Percentiles rank a stretch among this genome's conserved stretches.
Evolutionary conservation across 1,139 yeast species (phyloP).

Genomic region (Zygoascus hellenicus): DNA sequence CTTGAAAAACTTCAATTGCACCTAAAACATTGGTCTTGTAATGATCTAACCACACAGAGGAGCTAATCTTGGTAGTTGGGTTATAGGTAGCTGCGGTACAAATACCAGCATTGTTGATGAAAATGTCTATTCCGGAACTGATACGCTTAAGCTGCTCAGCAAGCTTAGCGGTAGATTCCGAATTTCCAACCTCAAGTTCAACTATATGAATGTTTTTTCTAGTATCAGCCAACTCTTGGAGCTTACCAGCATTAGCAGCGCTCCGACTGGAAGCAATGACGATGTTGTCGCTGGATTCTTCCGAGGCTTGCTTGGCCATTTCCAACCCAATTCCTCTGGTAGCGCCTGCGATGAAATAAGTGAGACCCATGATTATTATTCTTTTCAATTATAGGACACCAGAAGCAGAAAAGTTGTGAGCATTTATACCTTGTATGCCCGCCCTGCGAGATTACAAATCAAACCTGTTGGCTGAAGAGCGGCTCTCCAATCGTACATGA

Average conservation of each 20-base stretch:
- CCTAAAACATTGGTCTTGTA: conserved; percentile 33
- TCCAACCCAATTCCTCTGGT: conserved; percentile 36
- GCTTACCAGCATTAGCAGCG: conserved; percentile 11
- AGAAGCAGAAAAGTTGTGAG: no score
- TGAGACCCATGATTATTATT: neutral
- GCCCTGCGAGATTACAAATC: neutral
- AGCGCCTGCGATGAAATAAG: conserved; percentile 30
- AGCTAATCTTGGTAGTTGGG: conserved; percentile 14
- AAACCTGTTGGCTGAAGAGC: neutral
- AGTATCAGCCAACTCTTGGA: conserved; percentile 15
- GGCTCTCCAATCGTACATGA: neutral
- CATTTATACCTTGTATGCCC: neutral
- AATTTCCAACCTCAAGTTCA: conserved; percentile 25
- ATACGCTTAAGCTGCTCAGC: conserved; percentile 22
- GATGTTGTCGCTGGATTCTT: conserved; percentile 18
- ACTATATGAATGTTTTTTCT: conserved; percentile 23
- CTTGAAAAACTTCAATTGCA: conserved; percentile 32
- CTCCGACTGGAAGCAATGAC: conserved; percentile 33
- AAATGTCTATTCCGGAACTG: conserved; percentile 38
- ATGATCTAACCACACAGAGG: conserved; percentile 30
- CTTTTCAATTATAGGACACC: no score
- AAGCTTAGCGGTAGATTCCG: conserved; percentile 18
- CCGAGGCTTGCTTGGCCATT: conserved; percentile 26
- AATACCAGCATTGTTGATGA: conserved; percentile 48
- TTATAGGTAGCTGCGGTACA: conserved; percentile 7